These are phyloP conservation scores for Vigna trinervia DNA, from an alignment of 306 rosid species.

Conservation along the genomic window DNA sequence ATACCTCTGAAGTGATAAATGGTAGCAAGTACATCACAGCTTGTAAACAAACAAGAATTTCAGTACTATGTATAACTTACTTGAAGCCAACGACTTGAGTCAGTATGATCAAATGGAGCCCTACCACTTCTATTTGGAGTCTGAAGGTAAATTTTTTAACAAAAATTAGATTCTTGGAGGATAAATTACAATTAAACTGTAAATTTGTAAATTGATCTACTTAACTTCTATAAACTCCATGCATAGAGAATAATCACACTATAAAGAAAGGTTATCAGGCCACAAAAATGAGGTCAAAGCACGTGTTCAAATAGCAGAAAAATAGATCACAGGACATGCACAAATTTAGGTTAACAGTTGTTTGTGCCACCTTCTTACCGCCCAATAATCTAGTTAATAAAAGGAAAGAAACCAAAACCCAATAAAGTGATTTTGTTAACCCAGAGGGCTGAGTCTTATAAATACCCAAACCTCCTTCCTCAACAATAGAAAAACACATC, in stretches of 20 bases:
- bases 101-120: constrained; percentile 80
- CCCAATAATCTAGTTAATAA: constrained; percentile 5
- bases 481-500: constrained; percentile 16
- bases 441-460: constrained; percentile 18
- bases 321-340: constrained; percentile 13
- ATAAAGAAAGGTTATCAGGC: constrained; percentile 29
- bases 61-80: constrained; percentile 66
- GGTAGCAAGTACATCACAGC: constrained; percentile 14
- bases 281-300: constrained; percentile 13
- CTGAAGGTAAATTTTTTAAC: constrained; percentile 57
- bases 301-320: constrained; percentile 26
- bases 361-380: constrained; percentile 17
- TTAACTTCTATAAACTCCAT: constrained; percentile 9
- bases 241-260: constrained; percentile 8
- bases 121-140: constrained; percentile 81
- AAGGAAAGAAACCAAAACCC: constrained; percentile 29
- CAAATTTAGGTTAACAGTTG: constrained; percentile 26
- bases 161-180: constrained; percentile 15
- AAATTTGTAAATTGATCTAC: constrained; percentile 34
- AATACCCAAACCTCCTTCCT: constrained; percentile 4
- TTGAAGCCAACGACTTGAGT: constrained; percentile 94
- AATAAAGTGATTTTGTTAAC: constrained; percentile 19
- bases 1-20: constrained; percentile 22
- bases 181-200: constrained; percentile 25
- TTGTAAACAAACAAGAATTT: constrained; percentile 24